A percentile compares a stretch with the other conserved stretches of the same genome.
Evolutionary conservation across 768 basidiomycete species (phyloP).

Genomic region (Leccinum variicolor): DNA sequence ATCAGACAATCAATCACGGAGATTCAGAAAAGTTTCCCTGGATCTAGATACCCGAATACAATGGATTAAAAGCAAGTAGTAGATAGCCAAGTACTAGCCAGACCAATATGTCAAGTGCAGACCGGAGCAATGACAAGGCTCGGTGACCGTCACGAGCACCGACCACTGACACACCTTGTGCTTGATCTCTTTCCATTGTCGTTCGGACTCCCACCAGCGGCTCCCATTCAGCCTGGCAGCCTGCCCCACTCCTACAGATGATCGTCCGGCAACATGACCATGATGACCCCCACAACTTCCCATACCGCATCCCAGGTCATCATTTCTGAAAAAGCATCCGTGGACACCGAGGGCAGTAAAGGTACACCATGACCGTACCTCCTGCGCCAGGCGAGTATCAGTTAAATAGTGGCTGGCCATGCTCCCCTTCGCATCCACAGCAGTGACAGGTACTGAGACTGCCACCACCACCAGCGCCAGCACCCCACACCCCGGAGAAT

Average conservation of each 20-base stretch:
- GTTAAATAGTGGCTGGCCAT: conserved; percentile 29
- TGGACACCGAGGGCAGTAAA: conserved; percentile 2
- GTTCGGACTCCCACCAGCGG: conserved; percentile 56
- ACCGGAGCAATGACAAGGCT: conserved; percentile 8
- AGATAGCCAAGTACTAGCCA: no score
- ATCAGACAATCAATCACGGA: no score
- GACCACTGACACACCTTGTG: conserved; percentile 53
- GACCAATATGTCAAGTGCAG: background rate
- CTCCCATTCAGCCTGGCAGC: conserved; percentile 51
- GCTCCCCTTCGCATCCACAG: conserved; percentile 12
- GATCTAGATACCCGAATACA: no score
- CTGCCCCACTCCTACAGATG: conserved; percentile 51
- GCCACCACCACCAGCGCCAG: no score
- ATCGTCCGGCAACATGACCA: conserved; percentile 44
- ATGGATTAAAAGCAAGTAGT: no score
- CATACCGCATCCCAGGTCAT: conserved; percentile 65
- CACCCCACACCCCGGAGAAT: conserved; percentile 31
- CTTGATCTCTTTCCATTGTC: conserved; percentile 67
- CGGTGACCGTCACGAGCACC: conserved; percentile 50
- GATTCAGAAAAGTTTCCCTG: no score
- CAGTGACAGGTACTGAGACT: background rate
- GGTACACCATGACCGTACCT: conserved; percentile 39
- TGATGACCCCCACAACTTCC: conserved; percentile 60
- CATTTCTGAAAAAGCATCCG: conserved; percentile 53
- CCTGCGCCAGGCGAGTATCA: conserved; percentile 18